A percentile compares a stretch with the other conserved stretches of the same genome.
phyloP scores from a whole-genome alignment of 139 green algal genomes.

The Trebouxia sp. region DNA sequence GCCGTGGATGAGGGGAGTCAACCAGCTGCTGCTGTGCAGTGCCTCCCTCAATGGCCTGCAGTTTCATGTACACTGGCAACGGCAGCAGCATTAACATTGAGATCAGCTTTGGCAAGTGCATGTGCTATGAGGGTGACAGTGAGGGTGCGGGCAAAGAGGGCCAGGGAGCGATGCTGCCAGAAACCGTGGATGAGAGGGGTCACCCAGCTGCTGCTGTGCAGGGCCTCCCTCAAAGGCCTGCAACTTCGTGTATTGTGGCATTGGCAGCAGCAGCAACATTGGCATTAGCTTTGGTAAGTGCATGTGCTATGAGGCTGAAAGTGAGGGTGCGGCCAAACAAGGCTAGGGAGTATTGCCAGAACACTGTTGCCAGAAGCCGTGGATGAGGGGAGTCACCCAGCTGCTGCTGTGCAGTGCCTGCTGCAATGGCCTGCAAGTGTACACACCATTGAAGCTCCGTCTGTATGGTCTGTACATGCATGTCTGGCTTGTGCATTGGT shows the following conservation, averaged over 20 bases:
- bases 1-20: conserved; percentile 88
- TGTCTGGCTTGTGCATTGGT: too few species aligned
- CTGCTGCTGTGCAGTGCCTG: conserved; percentile 47
- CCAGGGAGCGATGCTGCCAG: too few species aligned
- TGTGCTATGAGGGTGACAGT: too few species aligned
- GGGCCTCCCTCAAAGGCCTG: too few species aligned
- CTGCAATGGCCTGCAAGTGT: conserved; percentile 55
- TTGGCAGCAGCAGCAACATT: too few species aligned
- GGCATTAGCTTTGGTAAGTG: too few species aligned
- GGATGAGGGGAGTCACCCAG: conserved; percentile 88
- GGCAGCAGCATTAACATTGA: neutral
- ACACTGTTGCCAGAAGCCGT: conserved; percentile 93
- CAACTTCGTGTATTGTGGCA: too few species aligned
- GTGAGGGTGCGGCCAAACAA: conserved; percentile 81
- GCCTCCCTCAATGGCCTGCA: conserved; percentile 55
- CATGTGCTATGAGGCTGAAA: conserved; percentile 84
- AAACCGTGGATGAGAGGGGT: too few species aligned
- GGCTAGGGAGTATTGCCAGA: conserved; percentile 58
- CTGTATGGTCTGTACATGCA: too few species aligned
- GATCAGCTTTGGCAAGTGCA: too few species aligned
- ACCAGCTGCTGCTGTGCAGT: conserved; percentile 70
- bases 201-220: too few species aligned
- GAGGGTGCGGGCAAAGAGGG: too few species aligned
- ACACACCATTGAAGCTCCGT: neutral
- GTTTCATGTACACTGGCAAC: neutral